phyloP scores from a whole-genome alignment of 306 rosid genomes.

The Cucumis melo region DNA sequence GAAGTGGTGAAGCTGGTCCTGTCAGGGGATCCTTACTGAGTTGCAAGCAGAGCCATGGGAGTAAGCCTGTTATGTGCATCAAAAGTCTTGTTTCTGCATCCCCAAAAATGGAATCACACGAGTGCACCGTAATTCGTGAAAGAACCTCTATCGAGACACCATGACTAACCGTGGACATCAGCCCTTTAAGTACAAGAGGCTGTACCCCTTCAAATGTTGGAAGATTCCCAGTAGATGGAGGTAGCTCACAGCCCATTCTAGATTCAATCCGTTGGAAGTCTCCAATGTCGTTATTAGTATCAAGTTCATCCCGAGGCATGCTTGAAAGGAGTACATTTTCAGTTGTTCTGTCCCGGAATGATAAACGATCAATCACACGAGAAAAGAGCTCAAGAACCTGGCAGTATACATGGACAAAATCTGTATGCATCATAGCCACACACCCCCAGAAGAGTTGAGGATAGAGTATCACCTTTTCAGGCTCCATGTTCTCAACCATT shows the following conservation, averaged over 20 bases:
- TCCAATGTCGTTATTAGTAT: slow-evolving; percentile 34
- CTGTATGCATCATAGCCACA: slow-evolving; percentile 99
- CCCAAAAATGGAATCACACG: slow-evolving; percentile 96
- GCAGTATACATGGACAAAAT: slow-evolving; percentile 95
- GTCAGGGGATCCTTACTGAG: slow-evolving; percentile 63
- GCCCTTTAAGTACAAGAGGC: slow-evolving; percentile 96
- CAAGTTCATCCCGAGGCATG: slow-evolving; percentile 93
- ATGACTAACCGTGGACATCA: slow-evolving; percentile 85
- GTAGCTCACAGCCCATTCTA: slow-evolving; percentile 58
- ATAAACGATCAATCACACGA: slow-evolving; percentile 83
- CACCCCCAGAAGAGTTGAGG: slow-evolving; percentile 99
- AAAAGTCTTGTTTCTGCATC: slow-evolving; percentile 83
- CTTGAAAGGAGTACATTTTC: slow-evolving; percentile 98
- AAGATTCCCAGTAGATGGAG: slow-evolving; percentile 55
- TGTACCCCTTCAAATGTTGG: slow-evolving; percentile 97
- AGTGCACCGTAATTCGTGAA: slow-evolving; percentile 77
- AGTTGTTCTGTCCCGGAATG: slow-evolving; percentile 86
- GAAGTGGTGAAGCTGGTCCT: slow-evolving; percentile 83
- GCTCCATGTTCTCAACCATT: slow-evolving; percentile 99
- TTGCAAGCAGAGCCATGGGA: slow-evolving; percentile 97
- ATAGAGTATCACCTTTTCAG: slow-evolving; percentile 96
- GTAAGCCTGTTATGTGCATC: slow-evolving; percentile 96
- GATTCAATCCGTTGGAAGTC: slow-evolving; percentile 81
- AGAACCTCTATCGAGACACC: slow-evolving; percentile 89
- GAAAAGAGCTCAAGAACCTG: slow-evolving; percentile 98